Base-by-base conservation (phyloP, 768 basidiomycete species). In the Cystobasidium onofrii region DNA sequence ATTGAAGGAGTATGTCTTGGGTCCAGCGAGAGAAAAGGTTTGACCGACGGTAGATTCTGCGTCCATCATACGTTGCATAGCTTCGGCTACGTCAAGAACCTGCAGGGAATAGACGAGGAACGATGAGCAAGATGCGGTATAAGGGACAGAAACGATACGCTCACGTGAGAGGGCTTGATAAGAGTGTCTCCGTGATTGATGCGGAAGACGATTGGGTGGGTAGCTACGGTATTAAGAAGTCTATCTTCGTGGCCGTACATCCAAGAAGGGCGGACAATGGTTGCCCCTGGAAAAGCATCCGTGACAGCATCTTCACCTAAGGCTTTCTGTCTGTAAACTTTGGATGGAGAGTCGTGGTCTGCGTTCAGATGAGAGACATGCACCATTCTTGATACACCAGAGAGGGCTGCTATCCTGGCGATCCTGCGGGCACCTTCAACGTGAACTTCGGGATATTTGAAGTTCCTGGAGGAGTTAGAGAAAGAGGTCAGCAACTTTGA, bases 171-270 rank as follows among this genome's bases (percentile, higher is more conserved):
- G 0, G 96, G 96, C 39, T 92, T 89, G 81, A 90, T 87, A 82
- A 86, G 87, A 27, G 96, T 94, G 81, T 89, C 83, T 43, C 87
- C 90, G 78, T 89, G 82, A 84, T 99, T 99, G 75, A 98, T 85
- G 80, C 90, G 90, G 91, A 89, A 98, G 86, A 90, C 89, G 74
- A 92, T 88, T 17, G 94, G 89, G 86, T 90, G 94, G 76, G 87
- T 93, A 63, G 92, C 90, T 82, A 96, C 90, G 80, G 90, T 93
- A 81, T 90, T 94, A 80, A 98, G 82, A 63, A 98, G 82, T 82
- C 89, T 91, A 83, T 99, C 96, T 82, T 99, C 96, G 79, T 89
- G 87, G n/a, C 96, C 96, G 81, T 84, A 99, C 87, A 97, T 87
- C 36, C 86, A 80, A 12, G 86, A 86, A 50, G 96, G 96, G 62